Evolutionary conservation across 805 yeast genomes (phyloP), one percentile per base, ranked within the genome.

Genomic region (Suhomyces sp.): DNA sequence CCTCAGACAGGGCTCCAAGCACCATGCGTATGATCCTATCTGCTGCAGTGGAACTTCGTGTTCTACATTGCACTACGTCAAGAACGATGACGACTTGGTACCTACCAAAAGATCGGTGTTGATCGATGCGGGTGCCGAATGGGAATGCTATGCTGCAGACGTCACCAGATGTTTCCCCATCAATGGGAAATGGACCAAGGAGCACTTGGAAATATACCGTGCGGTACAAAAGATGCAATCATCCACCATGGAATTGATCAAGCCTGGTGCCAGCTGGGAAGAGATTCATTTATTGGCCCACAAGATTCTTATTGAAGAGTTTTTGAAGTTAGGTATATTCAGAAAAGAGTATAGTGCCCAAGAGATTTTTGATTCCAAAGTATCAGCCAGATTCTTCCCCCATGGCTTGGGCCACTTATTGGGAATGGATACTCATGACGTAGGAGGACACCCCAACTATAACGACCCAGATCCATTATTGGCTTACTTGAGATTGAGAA

Each of bases 71-170:
- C 99, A 93, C 68, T 93, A 92, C 65, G 85, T 88, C 17, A 86
- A 85, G 63, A 93, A 93, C 64, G 94, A 91, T 62, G 76, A 67
- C 22, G 74, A 69, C 4, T 61, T 69, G 13, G 55, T 56, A 6
- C 72, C 78, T 3, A 80, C 79, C 17, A 85, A 83, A 62, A 83
- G 81, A 46, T 80, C 92, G 5, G 79, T 93, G 10, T 79, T 93
- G 56, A 86, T 93, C 50, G 99, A 93, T 73, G 97, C 98, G 7
- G 99, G 99, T 52, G 96, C 97, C 2, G 98, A 93, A 71, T 93
- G 97, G 97, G 82, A 83, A 58, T 85, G 90, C 67, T 93, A 93
- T 69, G 92, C 97, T 2, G 79, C 90, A 44, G 99, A 93, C 67
- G 97, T 94, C 44, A 94, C 99, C 13, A 82, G 99, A 66, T 88